Evolutionary conservation across 1,139 yeast species (phyloP).

Genomic region (Hemisphaericaspora xylofermentans): DNA sequence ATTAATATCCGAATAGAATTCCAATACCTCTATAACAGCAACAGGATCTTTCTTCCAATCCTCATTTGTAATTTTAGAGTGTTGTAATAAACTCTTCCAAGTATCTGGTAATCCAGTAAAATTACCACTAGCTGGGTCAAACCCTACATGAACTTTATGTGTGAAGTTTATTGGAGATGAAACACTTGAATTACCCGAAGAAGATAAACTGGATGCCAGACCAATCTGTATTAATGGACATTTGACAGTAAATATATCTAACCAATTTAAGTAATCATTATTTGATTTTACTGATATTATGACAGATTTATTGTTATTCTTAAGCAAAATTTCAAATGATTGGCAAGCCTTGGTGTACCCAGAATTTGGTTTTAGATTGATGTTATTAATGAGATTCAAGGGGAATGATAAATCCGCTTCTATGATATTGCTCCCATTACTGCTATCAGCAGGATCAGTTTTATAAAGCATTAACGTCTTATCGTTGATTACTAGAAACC

Average conservation of each 20-base stretch:
- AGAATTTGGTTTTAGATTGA: slow-evolving; percentile 39
- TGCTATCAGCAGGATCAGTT: slow-evolving; percentile 42
- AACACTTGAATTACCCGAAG: slow-evolving; percentile 28
- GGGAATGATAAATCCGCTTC: slow-evolving; percentile 44
- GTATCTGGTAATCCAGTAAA: slow-evolving; percentile 79
- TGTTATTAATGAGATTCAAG: slow-evolving; percentile 36
- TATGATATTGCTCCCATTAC: slow-evolving; percentile 9
- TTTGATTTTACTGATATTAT: slow-evolving; percentile 76
- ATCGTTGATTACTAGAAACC: slow-evolving; percentile 76
- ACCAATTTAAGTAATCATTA: slow-evolving; percentile 84
- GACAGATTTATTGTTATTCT: slow-evolving; percentile 58
- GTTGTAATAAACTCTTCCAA: slow-evolving; percentile 73
- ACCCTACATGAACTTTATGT: slow-evolving; percentile 63
- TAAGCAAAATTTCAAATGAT: slow-evolving; percentile 75
- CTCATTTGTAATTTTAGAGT: slow-evolving; percentile 76
- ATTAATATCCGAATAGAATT: slow-evolving; percentile 64
- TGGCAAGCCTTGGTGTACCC: slow-evolving; percentile 64
- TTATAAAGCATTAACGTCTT: slow-evolving; percentile 74
- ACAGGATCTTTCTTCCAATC: slow-evolving; percentile 84
- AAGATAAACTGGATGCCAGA: slow-evolving; percentile 9
- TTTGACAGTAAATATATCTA: slow-evolving; percentile 83
- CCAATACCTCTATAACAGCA: slow-evolving; percentile 88
- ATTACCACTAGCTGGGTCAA: slow-evolving; percentile 68
- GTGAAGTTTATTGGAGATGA: slow-evolving; percentile 78
- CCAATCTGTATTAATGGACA: slow-evolving; percentile 63